Conservation (phyloP, 768 basidiomycete species). For the Amanita brunnescens region DNA sequence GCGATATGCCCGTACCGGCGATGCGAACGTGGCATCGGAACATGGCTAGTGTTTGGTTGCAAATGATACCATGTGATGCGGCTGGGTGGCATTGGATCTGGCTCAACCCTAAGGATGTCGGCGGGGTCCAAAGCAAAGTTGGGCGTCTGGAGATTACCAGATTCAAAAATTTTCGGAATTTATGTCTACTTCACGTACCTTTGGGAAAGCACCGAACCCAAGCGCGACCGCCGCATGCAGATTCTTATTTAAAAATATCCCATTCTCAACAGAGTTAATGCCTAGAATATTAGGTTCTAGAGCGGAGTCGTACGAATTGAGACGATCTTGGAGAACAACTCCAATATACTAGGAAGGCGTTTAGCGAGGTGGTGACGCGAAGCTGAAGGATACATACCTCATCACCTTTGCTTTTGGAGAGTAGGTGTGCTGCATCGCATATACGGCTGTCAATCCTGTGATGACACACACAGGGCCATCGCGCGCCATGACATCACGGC, state of each 20-base stretch:
- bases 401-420: neutral
- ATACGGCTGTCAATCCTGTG: no score
- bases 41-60: no score
- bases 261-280: no score
- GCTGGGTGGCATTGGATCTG: no score
- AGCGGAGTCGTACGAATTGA: neutral
- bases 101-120: slow-evolving; percentile 11
- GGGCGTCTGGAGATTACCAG: slow-evolving; percentile 4
- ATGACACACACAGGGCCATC: no score
- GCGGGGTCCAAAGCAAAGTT: no score
- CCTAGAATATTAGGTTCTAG: neutral
- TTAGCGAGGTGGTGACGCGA: neutral
- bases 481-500: no score
- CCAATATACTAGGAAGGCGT: slow-evolving; percentile 10
- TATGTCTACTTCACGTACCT: no score
- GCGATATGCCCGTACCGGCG: slow-evolving; percentile 3
- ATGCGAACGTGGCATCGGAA: neutral
- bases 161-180: slow-evolving; percentile 5
- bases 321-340: slow-evolving; percentile 7
- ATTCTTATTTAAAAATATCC: no score
- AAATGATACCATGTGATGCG: no score
- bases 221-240: no score
- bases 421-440: neutral
- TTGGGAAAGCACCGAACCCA: neutral
- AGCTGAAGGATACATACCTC: slow-evolving; percentile 1